Conservation (phyloP, 192 early-diverging fungal genomes). For the Paraglomus brasilianum region DNA sequence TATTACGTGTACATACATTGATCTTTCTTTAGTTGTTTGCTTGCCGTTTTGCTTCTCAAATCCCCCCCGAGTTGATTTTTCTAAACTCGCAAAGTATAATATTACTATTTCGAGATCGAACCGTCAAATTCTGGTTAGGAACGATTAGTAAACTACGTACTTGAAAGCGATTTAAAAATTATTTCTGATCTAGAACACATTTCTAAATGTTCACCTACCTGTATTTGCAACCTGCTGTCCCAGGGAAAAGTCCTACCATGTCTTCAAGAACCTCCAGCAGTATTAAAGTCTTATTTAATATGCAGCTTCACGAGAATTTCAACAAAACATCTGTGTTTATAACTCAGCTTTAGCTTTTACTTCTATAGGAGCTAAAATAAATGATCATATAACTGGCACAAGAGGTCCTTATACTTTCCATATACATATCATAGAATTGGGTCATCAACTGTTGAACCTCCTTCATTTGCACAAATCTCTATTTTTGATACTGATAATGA, state of each 20-base stretch:
- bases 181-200: no score
- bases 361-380: constrained; percentile 30
- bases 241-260: neutral
- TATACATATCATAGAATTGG: constrained; percentile 33
- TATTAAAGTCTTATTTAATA: neutral
- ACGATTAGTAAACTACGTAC: no score
- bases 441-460: neutral
- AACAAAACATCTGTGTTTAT: constrained; percentile 27
- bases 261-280: neutral
- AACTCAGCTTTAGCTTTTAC: constrained; percentile 36
- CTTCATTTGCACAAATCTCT: constrained; percentile 30
- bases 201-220: no score
- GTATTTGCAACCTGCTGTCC: neutral
- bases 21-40: no score
- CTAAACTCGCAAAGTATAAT: no score
- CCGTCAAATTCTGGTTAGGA: no score
- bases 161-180: no score
- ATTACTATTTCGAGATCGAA: no score
- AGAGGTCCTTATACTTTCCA: constrained; percentile 26
- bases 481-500: constrained; percentile 21
- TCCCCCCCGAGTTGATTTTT: no score
- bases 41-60: no score
- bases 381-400: constrained; percentile 7
- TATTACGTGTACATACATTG: no score
- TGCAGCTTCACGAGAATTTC: constrained; percentile 6